A percentile compares a stretch with the other conserved stretches of the same genome.
Evolutionary conservation across 2,329 filamentous ascomycete genomes (phyloP).

Genomic region (Fusarium sambucinum): DNA sequence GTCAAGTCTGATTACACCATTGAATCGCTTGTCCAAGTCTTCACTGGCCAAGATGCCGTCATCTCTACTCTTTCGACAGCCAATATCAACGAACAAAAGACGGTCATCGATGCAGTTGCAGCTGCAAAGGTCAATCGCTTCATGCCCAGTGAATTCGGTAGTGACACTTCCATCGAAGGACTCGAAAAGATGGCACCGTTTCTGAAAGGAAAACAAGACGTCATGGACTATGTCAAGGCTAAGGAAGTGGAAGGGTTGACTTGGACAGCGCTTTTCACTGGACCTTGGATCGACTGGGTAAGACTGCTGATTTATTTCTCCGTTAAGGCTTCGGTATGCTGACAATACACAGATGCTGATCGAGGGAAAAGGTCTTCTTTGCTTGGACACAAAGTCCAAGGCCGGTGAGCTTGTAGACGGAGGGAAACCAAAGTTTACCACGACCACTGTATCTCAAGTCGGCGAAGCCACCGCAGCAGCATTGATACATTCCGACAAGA

Average conservation of each 20-base stretch:
- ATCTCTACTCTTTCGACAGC: constrained; percentile 17
- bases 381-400: constrained; percentile 1
- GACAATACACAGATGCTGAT: not conserved
- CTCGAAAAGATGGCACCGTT: constrained; percentile 15
- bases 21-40: accelerated
- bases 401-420: constrained; percentile 4
- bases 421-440: constrained; percentile 14
- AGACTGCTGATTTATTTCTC: accelerated
- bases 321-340: accelerated
- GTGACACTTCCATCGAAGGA: not conserved
- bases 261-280: constrained; percentile 10
- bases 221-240: constrained; percentile 15
- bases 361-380: constrained; percentile 3
- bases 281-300: constrained; percentile 22
- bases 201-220: constrained; percentile 1
- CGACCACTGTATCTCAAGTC: constrained; percentile 10
- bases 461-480: constrained; percentile 16
- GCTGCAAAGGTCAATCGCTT: constrained; percentile 18
- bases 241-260: not conserved
- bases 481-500: not conserved
- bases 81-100: constrained; percentile 13
- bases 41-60: not conserved
- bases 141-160: constrained; percentile 19
- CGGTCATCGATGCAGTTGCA: constrained; percentile 5
- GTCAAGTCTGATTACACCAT: constrained; percentile 10